Evolutionary conservation across 2,329 filamentous ascomycete species (phyloP), one percentile per base, ranked within the genome.

Genomic region (Simplicillium aogashimaense): DNA sequence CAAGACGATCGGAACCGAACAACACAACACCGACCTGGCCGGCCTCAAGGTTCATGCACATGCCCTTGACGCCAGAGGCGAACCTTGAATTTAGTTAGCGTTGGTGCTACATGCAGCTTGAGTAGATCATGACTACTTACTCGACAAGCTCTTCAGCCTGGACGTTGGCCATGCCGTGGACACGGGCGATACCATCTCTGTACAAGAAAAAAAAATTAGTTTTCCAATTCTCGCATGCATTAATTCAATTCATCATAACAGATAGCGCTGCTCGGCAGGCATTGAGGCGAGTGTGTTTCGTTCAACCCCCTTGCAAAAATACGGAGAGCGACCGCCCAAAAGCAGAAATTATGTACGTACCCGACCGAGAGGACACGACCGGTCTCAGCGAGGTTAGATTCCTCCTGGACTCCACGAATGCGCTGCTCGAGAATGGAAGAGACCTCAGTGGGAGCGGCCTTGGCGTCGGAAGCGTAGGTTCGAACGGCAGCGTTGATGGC

Each of bases 1-100:
- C 92, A 60, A 95, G 80, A 89, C 92, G 89, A 76, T 98, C 92
- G 64, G 92, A 97, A 83, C 92, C 92, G 81, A 98, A 98, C 64
- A 98, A 81, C 81, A 98, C 92, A 63, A 98, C 89, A 95, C 92
- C 92, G 75, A 98, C 92, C 74, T 97, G 92, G 69, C 92, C 92
- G 70, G 92, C 92, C 77, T 98, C 92, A 73, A 98, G 83, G 86
- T 98, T 98, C 90, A 98, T 97, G 86, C 90, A 97, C 92, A 98
- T 98, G 70, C 92, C 92, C 83, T 97, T 97, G 72, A 97, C 92
- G 70, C 92, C 92, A 53, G 92, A 98, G 61, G 92, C 87, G 77
- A 98, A 98, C 78, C 89, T 95, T 53, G 18, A 36, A 44, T 18
- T 6, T 29, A n/a, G 40, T 55, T 51, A 32, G 30, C 12, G 4